Conservation (phyloP, 257 asterid species). For the Ballota nigra region DNA sequence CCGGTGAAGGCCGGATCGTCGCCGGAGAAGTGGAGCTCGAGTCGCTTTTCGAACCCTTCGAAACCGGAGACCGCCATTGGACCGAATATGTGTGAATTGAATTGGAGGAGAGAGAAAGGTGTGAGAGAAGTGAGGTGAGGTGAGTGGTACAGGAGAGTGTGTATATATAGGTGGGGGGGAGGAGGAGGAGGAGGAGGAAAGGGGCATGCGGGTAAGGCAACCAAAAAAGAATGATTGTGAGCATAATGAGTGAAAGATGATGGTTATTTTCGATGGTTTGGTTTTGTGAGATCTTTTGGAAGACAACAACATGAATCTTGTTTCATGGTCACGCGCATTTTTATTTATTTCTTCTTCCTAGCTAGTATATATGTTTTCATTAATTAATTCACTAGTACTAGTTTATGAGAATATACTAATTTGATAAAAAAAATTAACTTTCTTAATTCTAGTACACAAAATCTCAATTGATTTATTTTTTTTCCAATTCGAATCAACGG, state of each 20-base stretch:
- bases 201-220: slow-evolving; percentile 80
- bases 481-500: too few species aligned
- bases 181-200: background rate
- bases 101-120: too few species aligned
- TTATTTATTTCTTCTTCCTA: background rate
- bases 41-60: slow-evolving; percentile 91
- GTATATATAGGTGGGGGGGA: slow-evolving; percentile 40
- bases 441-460: too few species aligned
- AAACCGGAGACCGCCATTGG: slow-evolving; percentile 89
- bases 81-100: background rate
- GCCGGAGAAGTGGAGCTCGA: slow-evolving; percentile 79
- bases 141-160: slow-evolving; percentile 58
- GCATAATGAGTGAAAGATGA: slow-evolving; percentile 93
- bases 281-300: slow-evolving; percentile 43
- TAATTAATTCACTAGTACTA: too few species aligned
- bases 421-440: too few species aligned
- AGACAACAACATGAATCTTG: slow-evolving; percentile 53
- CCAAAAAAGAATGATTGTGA: slow-evolving; percentile 66
- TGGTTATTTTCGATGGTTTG: slow-evolving; percentile 43
- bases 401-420: too few species aligned
- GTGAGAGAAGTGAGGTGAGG: slow-evolving; percentile 41
- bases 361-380: too few species aligned
- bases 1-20: slow-evolving; percentile 57
- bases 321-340: slow-evolving; percentile 50
- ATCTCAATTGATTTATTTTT: too few species aligned